Evolutionary conservation across 208 protist genomes (phyloP).

Genomic region (Sergeia podlipaevii): DNA sequence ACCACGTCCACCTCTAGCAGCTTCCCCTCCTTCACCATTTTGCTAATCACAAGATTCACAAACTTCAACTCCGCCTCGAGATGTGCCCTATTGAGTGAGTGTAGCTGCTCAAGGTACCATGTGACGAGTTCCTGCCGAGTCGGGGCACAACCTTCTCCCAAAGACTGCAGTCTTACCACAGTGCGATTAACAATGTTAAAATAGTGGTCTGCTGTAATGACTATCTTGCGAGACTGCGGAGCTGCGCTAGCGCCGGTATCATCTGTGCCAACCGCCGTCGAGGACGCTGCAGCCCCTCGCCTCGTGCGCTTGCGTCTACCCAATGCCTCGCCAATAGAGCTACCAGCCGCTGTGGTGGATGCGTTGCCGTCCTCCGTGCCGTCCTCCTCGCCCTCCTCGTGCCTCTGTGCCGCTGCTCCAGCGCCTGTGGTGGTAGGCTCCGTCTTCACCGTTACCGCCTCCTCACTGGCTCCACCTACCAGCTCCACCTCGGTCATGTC

Average conservation of each 20-base stretch:
- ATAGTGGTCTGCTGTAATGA: slow-evolving; percentile 85
- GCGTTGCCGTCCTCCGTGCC: slow-evolving; percentile 4
- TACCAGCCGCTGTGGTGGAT: not conserved
- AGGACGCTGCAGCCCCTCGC: slow-evolving; percentile 5
- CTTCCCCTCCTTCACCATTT: slow-evolving; percentile 80
- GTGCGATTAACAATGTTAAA: slow-evolving; percentile 85
- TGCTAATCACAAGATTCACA: slow-evolving; percentile 72
- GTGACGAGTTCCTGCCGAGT: slow-evolving; percentile 75
- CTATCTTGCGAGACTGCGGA: slow-evolving; percentile 32
- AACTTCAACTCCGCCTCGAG: slow-evolving; percentile 81
- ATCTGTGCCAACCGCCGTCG: not conserved
- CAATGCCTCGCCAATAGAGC: not conserved
- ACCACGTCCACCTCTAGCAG: slow-evolving; percentile 76
- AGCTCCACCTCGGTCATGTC: slow-evolving; percentile 90
- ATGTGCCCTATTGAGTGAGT: slow-evolving; percentile 63
- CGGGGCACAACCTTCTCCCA: slow-evolving; percentile 67
- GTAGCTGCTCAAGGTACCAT: slow-evolving; percentile 89
- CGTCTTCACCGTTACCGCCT: slow-evolving; percentile 6
- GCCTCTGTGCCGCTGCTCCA: not conserved
- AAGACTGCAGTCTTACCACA: slow-evolving; percentile 49
- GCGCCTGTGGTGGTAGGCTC: no score
- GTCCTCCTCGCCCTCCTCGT: not conserved
- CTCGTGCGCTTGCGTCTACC: no score
- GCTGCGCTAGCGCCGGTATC: slow-evolving; percentile 6
- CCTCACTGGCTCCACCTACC: slow-evolving; percentile 27